phyloP scores from a whole-genome alignment of 441 rosid species.

The Erodium texanum region DNA sequence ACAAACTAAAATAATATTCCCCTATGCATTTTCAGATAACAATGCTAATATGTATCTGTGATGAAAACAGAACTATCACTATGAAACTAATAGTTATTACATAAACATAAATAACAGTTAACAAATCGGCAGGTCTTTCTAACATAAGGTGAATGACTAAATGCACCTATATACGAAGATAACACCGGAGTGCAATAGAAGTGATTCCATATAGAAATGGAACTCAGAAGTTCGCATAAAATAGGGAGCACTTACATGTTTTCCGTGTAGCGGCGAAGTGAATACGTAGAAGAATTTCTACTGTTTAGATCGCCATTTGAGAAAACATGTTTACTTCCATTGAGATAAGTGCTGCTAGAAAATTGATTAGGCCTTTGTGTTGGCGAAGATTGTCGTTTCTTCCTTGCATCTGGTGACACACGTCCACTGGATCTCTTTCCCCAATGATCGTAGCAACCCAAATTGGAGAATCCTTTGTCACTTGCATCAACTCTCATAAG shows the following conservation, averaged over 20 bases:
- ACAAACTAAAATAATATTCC: too few relatives aligned
- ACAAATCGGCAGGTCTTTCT: background rate
- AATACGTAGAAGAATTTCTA: slow-evolving; percentile 17
- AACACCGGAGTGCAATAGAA: background rate
- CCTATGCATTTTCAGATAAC: background rate
- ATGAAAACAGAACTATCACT: background rate
- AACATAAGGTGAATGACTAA: background rate
- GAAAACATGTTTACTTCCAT: slow-evolving; percentile 17
- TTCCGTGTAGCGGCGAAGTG: slow-evolving; percentile 20
- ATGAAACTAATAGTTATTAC: background rate
- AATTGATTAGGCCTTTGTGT: slow-evolving; percentile 21
- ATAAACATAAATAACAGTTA: background rate
- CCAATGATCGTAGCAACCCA: slow-evolving; percentile 25
- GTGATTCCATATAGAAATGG: background rate
- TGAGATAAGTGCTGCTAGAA: slow-evolving; percentile 21
- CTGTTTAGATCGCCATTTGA: too few relatives aligned
- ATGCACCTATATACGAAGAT: background rate
- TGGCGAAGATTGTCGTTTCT: slow-evolving; percentile 27
- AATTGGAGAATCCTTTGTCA: slow-evolving; percentile 27
- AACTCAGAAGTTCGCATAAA: background rate
- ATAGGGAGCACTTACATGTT: slow-evolving; percentile 2
- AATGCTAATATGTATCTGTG: background rate
- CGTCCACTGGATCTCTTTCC: slow-evolving; percentile 26
- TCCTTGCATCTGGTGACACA: slow-evolving; percentile 21
- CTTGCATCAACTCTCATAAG: slow-evolving; percentile 1